These are phyloP conservation scores for Emergomyces orientalis DNA, from an alignment of 2,329 filamentous ascomycete genomes.

Conservation along the genomic window DNA sequence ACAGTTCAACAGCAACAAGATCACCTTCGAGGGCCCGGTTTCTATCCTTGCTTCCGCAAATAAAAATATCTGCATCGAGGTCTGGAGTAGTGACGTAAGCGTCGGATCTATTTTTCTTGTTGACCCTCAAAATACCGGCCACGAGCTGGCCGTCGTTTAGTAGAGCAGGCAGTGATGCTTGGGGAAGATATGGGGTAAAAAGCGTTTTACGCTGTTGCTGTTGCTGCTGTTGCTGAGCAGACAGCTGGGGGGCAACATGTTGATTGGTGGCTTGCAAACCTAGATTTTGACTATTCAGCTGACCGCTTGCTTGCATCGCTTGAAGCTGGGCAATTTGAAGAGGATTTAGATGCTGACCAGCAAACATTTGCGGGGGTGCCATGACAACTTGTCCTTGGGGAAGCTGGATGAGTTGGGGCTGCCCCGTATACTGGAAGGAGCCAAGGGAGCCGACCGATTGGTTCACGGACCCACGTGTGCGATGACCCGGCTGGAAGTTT, in stretches of 20 bases:
- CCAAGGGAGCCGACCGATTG: slow-evolving; percentile 77
- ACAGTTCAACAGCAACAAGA: slow-evolving; percentile 85
- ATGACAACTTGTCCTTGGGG: slow-evolving; percentile 75
- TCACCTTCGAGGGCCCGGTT: slow-evolving; percentile 96
- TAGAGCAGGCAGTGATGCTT: slow-evolving; percentile 84
- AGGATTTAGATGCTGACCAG: slow-evolving; percentile 65
- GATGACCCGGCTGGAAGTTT: slow-evolving; percentile 84
- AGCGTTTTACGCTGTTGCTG: slow-evolving; percentile 95
- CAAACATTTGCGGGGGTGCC: slow-evolving; percentile 69
- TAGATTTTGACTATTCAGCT: slow-evolving; percentile 68
- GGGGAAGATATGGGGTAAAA: slow-evolving; percentile 94
- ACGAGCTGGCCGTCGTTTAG: slow-evolving; percentile 89
- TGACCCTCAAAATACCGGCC: slow-evolving; percentile 90
- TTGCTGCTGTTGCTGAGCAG: slow-evolving; percentile 45
- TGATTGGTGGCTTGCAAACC: slow-evolving; percentile 58
- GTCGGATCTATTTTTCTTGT: slow-evolving; percentile 99
- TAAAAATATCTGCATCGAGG: slow-evolving; percentile 96
- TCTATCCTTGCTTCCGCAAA: slow-evolving; percentile 97
- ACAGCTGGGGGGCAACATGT: slow-evolving; percentile 56
- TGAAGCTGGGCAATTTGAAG: slow-evolving; percentile 69
- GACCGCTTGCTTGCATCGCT: slow-evolving; percentile 56
- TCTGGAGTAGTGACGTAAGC: slow-evolving; percentile 94
- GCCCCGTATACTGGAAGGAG: slow-evolving; percentile 77
- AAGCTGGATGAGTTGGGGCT: slow-evolving; percentile 79
- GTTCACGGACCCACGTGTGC: slow-evolving; percentile 72